Evolutionary conservation across 2,329 filamentous ascomycete species (phyloP).

Genomic region (Penicillium sumatraense): DNA sequence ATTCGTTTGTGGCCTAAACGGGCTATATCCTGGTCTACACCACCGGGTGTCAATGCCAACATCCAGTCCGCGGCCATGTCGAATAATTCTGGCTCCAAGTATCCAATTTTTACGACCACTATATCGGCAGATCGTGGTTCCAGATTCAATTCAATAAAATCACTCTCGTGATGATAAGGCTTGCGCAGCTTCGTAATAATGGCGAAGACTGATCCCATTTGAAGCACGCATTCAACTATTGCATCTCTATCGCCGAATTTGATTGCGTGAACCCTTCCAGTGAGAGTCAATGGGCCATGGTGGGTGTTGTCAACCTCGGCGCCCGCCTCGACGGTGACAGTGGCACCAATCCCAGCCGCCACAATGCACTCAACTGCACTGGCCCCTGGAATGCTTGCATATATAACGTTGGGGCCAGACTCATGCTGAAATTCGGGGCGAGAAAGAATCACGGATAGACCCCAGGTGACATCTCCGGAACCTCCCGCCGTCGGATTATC

Average conservation of each 20-base stretch:
- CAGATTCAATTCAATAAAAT: constrained; percentile 56
- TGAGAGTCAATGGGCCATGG: constrained; percentile 56
- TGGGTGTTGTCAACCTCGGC: constrained; percentile 56
- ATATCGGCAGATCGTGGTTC: constrained; percentile 53
- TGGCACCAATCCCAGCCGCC: constrained; percentile 52
- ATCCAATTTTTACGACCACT: constrained; percentile 62
- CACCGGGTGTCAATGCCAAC: constrained; percentile 58
- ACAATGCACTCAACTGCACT: constrained; percentile 49
- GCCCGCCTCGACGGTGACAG: constrained; percentile 57
- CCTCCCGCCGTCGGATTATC: constrained; percentile 62
- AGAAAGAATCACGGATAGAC: constrained; percentile 50
- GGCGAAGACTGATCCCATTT: constrained; percentile 56
- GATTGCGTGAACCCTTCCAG: constrained; percentile 56
- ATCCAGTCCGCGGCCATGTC: constrained; percentile 61
- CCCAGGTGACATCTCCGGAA: constrained; percentile 60
- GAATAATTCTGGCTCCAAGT: constrained; percentile 60
- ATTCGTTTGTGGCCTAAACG: constrained; percentile 56
- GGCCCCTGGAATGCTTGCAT: constrained; percentile 58
- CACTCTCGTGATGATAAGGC: constrained; percentile 58
- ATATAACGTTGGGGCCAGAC: constrained; percentile 52
- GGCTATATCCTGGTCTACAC: constrained; percentile 58
- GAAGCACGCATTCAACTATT: constrained; percentile 54
- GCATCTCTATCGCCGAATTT: constrained; percentile 57
- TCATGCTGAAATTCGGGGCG: constrained; percentile 50
- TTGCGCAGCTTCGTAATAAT: constrained; percentile 59